Evolutionary conservation across 352 stramenopile species (phyloP).

Genomic region (Thalassiosira mediterranea): DNA sequence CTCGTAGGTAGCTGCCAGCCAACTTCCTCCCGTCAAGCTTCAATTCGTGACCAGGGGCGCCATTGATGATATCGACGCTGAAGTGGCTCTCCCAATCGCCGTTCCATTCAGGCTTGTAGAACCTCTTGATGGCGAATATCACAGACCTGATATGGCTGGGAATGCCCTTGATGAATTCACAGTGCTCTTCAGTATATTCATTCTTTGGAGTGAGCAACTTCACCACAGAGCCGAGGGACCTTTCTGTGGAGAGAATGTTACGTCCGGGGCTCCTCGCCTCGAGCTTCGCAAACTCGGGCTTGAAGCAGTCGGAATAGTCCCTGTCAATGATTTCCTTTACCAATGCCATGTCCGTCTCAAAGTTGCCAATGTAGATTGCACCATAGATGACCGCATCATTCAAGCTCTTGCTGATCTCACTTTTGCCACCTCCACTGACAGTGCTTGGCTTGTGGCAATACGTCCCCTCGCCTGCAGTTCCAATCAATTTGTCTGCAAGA

Average conservation of each 20-base stretch:
- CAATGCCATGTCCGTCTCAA: constrained; percentile 54
- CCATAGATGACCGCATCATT: constrained; percentile 67
- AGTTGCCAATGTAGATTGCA: constrained; percentile 61
- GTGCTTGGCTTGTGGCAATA: constrained; percentile 67
- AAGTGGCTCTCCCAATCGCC: constrained; percentile 56
- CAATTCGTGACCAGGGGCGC: constrained; percentile 55
- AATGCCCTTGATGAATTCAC: constrained; percentile 52
- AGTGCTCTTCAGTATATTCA: constrained; percentile 57
- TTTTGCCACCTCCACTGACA: constrained; percentile 61
- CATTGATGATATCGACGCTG: constrained; percentile 61
- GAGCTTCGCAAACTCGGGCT: constrained; percentile 44
- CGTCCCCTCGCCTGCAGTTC: constrained; percentile 55
- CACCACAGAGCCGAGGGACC: constrained; percentile 60
- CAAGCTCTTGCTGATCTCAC: constrained; percentile 61
- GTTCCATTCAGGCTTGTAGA: constrained; percentile 54
- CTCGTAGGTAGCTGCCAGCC: constrained; percentile 56
- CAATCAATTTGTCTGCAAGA: constrained; percentile 45
- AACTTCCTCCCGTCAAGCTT: constrained; percentile 59
- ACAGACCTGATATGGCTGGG: constrained; percentile 56
- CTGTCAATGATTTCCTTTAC: constrained; percentile 48
- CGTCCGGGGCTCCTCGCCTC: constrained; percentile 41
- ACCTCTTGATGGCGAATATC: constrained; percentile 64
- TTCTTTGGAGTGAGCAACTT: constrained; percentile 64
- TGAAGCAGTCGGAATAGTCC: constrained; percentile 55
- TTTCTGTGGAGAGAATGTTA: constrained; percentile 47